Evolutionary conservation across 176 grass and related monocot genomes (phyloP).

Genomic region (Zizania latifolia): DNA sequence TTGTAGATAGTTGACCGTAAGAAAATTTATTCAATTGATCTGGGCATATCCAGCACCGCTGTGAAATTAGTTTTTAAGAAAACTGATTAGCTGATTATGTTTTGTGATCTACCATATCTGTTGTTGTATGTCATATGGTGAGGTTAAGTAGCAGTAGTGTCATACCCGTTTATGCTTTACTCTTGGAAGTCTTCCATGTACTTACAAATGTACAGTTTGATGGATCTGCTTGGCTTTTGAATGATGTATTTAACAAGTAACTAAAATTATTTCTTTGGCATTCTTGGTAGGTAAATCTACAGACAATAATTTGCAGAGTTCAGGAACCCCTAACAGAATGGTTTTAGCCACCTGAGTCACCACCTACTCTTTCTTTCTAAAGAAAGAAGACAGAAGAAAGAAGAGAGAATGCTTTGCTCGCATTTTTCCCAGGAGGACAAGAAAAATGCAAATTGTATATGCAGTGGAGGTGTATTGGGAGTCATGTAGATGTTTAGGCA

Average conservation of each 20-base stretch:
- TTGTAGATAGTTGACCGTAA: background rate
- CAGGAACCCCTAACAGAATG: conserved; percentile 15
- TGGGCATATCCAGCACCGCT: background rate
- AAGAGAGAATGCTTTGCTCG: background rate
- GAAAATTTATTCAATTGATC: background rate
- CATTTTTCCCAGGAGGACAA: background rate
- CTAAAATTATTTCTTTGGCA: background rate
- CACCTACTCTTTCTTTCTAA: background rate
- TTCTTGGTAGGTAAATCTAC: conserved; percentile 39
- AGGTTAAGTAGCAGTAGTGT: background rate
- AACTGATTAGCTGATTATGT: background rate
- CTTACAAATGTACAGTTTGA: background rate
- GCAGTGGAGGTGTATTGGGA: background rate
- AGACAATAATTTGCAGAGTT: conserved; percentile 22
- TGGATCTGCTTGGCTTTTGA: background rate
- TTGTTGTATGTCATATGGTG: background rate
- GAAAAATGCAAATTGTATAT: background rate
- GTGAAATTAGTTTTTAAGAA: background rate
- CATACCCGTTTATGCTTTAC: background rate
- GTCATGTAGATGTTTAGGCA: background rate
- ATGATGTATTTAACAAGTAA: background rate
- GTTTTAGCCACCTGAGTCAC: conserved; percentile 35
- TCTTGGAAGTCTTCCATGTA: background rate
- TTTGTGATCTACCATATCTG: background rate
- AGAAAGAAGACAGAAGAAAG: background rate